Conservation (phyloP, 805 yeast species). For the Cephaloascus albidus region DNA sequence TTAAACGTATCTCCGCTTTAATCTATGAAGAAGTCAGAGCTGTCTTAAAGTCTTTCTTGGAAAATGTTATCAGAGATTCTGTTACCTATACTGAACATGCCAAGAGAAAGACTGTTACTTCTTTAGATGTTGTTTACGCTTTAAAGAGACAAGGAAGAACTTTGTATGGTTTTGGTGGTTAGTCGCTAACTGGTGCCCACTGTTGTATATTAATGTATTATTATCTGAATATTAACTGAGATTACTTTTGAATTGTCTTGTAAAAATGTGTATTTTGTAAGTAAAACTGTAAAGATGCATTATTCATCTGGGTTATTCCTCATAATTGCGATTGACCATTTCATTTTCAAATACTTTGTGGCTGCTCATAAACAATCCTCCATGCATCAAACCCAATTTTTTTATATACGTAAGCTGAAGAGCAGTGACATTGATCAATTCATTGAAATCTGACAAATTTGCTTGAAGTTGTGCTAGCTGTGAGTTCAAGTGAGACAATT, state of each 20-base stretch:
- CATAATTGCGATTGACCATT: not conserved
- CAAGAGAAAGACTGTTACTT: conserved; percentile 99
- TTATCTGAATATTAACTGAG: not conserved
- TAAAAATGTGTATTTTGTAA: no score
- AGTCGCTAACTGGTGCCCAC: conserved; percentile 14
- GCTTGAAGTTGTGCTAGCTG: conserved; percentile 50
- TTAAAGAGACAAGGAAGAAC: conserved; percentile 99
- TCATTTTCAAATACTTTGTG: conserved; percentile 13
- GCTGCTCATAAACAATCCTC: conserved; percentile 28
- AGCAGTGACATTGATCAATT: conserved; percentile 37
- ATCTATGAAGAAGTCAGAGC: conserved; percentile 99
- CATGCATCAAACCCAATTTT: conserved; percentile 48
- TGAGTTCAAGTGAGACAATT: conserved; percentile 39
- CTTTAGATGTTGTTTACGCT: conserved; percentile 97
- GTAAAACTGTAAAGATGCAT: not conserved
- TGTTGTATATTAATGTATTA: not conserved
- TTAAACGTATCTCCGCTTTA: conserved; percentile 98
- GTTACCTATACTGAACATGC: conserved; percentile 99
- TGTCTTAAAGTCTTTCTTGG: conserved; percentile 91
- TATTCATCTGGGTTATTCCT: not conserved
- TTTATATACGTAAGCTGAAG: conserved; percentile 44
- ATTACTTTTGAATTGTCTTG: no score
- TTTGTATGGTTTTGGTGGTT: conserved; percentile 99
- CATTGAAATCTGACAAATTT: conserved; percentile 43
- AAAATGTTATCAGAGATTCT: conserved; percentile 97